Evolutionary conservation across 78 protist genomes (phyloP).

Genomic region (Polysphondylium violaceum): DNA sequence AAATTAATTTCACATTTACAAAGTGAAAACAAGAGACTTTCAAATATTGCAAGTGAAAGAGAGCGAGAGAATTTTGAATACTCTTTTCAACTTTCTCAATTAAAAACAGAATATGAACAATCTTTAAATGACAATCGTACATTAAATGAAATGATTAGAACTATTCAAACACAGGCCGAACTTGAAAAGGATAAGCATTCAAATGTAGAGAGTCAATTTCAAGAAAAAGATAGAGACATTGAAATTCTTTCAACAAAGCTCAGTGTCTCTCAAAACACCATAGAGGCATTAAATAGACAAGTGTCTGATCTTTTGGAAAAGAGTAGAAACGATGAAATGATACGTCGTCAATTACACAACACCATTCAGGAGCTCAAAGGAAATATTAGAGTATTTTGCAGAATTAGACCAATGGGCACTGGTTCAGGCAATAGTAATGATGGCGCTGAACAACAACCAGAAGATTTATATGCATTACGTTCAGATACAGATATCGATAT

Average conservation of each 20-base stretch:
- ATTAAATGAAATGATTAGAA: not conserved
- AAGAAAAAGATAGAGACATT: conserved; percentile 24
- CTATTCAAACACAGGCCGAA: not conserved
- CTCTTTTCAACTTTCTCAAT: not conserved
- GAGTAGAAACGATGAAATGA: conserved; percentile 53
- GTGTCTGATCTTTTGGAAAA: not conserved
- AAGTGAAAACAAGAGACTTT: not conserved
- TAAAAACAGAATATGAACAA: not conserved
- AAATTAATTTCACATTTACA: not conserved
- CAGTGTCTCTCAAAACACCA: not conserved
- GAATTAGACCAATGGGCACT: conserved; percentile 84
- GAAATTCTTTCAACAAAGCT: not conserved
- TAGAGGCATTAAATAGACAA: not conserved
- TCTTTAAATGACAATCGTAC: not conserved
- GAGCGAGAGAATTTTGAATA: not conserved
- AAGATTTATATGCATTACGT: not conserved
- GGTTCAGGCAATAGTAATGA: not conserved
- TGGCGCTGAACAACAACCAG: too few relatives aligned
- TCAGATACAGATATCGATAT: conserved; percentile 21
- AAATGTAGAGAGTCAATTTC: not conserved
- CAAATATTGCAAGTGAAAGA: not conserved
- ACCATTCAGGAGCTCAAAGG: conserved; percentile 87
- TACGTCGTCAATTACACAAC: conserved; percentile 60
- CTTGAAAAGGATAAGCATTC: not conserved
- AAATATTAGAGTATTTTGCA: conserved; percentile 92